Evolutionary conservation across 495 filamentous ascomycete genomes (phyloP), one percentile per base, ranked within the genome.

Genomic region (Physcia stellaris): DNA sequence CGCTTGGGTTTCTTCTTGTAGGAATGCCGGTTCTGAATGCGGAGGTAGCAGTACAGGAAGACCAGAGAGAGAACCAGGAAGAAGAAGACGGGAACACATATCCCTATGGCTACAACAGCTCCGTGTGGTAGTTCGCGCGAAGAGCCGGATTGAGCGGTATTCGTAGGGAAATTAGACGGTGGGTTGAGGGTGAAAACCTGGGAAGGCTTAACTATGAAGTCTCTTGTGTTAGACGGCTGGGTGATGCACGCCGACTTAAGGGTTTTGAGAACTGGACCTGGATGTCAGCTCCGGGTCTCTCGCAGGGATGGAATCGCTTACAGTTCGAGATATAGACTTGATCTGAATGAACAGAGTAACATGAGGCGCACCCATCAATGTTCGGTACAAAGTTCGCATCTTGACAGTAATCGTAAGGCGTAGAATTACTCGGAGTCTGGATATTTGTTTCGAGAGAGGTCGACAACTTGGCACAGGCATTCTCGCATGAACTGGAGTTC

Each of bases 201-300:
- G 1, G 54, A 48, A n/a, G 68, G 58, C 21, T 40, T 47, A 36
- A 72, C 60, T 30, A 55, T 52, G 45, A 70, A 70, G 13, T 54
- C 23, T 12, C 42, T 32, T 13, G 55, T 53, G 0, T 53, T 46
- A 12, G 49, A 39, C 11, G 63, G 58, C 35, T 46, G 49, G 43
- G 57, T 65, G 37, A 66, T 56, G 52, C 68, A 72, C 41, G 67
- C 64, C 31, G 65, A 64, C 4, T 63, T 60, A 37, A 70, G 55
- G 18, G 66, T 56, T 49, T 67, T 62, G 40, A 72, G 54, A 50
- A 70, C 68, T 72, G 13, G n/a, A n/a, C n/a, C n/a, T n/a, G n/a
- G 12, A 28, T 18, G 18, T 40, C 22, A 47, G 41, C 9, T 22
- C 7, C 6, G 37, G 30, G 26, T 30, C 7, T 23, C 26, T 26